Conservation (phyloP, 192 early-diverging fungal species). For the Radiomyces spectabilis region DNA sequence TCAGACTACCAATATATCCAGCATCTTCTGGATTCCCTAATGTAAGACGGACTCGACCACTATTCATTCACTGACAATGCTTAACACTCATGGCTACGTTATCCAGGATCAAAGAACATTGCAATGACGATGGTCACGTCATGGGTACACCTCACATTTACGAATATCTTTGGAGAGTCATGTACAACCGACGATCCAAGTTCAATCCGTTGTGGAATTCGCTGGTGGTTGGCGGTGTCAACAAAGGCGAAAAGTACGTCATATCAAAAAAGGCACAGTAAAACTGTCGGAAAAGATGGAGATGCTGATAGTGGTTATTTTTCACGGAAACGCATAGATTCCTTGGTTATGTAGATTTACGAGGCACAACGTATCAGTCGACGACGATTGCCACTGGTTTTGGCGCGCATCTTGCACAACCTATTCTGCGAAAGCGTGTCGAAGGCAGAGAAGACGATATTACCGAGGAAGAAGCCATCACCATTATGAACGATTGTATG, state of each 20-base stretch:
- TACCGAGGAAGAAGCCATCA: slow-evolving; percentile 82
- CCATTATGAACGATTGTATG: slow-evolving; percentile 84
- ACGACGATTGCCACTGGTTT: slow-evolving; percentile 92
- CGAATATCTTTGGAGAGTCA: slow-evolving; percentile 82
- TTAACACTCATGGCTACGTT: too few species aligned
- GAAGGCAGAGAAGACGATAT: slow-evolving; percentile 81
- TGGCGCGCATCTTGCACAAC: slow-evolving; percentile 84
- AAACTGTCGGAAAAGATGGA: too few species aligned
- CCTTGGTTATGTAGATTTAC: slow-evolving; percentile 88
- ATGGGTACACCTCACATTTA: slow-evolving; percentile 83
- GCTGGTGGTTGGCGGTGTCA: slow-evolving; percentile 81
- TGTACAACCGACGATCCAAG: slow-evolving; percentile 87
- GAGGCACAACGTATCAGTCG: slow-evolving; percentile 90
- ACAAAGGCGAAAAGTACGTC: slow-evolving; percentile 63
- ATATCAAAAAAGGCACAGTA: neutral
- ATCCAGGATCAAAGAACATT: slow-evolving; percentile 76
- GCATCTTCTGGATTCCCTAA: slow-evolving; percentile 71
- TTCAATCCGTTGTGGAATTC: slow-evolving; percentile 95
- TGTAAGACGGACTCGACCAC: slow-evolving; percentile 52
- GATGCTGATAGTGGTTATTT: too few species aligned
- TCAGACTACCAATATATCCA: slow-evolving; percentile 91
- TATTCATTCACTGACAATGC: too few species aligned
- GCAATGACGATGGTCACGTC: slow-evolving; percentile 83
- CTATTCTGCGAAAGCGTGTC: slow-evolving; percentile 85
- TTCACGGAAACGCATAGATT: slow-evolving; percentile 49